These are phyloP conservation scores for Pseudogymnoascus sp. DNA, from an alignment of 2,329 filamentous ascomycete genomes.

Conservation along the genomic window DNA sequence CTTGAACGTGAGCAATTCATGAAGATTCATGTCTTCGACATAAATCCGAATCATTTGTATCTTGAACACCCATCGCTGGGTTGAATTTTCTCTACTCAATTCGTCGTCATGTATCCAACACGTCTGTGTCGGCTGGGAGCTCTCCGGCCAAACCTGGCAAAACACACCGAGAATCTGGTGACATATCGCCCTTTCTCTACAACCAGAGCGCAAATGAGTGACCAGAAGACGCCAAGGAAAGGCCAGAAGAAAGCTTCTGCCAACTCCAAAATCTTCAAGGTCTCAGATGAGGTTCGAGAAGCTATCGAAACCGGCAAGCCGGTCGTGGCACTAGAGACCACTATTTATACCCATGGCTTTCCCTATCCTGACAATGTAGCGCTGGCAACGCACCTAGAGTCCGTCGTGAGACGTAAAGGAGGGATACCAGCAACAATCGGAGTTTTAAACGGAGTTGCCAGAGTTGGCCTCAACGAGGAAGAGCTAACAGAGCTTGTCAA, in stretches of 20 bases:
- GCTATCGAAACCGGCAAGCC: constrained; percentile 68
- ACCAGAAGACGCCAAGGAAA: not conserved
- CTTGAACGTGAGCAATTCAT: constrained; percentile 1
- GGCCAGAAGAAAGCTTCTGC: not conserved
- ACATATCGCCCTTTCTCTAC: not conserved
- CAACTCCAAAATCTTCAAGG: constrained; percentile 10
- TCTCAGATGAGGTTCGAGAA: constrained; percentile 57
- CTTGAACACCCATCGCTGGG: not conserved
- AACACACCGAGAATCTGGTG: not conserved
- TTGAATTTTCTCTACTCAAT: not conserved
- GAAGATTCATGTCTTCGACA: not conserved
- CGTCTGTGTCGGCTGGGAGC: not conserved
- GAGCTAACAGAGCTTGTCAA: constrained; percentile 65
- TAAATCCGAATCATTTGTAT: not conserved
- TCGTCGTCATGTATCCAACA: not conserved
- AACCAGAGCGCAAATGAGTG: not conserved
- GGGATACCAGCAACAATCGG: constrained; percentile 87
- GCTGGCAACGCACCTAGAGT: constrained; percentile 69
- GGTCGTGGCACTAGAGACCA: constrained; percentile 87
- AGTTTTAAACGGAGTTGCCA: constrained; percentile 73
- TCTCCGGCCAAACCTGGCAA: not conserved
- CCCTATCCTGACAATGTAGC: constrained; percentile 66
- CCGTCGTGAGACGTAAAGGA: constrained; percentile 71
- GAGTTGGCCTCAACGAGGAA: constrained; percentile 64
- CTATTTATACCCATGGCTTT: constrained; percentile 94